Conservation (phyloP, 768 basidiomycete species). For the Inosperma sp. region DNA sequence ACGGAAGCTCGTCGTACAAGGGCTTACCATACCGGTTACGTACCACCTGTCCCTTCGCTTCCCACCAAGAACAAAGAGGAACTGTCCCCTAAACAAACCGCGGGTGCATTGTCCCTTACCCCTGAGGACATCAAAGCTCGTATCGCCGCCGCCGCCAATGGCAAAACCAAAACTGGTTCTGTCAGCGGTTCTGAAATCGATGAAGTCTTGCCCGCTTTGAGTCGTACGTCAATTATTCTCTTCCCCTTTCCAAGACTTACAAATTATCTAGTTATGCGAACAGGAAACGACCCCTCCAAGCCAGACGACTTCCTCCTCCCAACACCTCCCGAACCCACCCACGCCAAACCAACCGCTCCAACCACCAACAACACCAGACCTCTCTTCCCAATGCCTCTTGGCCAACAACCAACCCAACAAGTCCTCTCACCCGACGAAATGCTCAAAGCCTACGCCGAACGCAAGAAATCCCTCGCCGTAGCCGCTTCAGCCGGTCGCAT, state of each 20-base stretch:
- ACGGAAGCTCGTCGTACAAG: conserved; percentile 30
- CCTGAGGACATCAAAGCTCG: conserved; percentile 59
- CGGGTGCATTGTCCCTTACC: conserved; percentile 43
- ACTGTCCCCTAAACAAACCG: conserved; percentile 36
- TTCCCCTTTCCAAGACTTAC: not conserved
- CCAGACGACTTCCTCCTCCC: conserved; percentile 42
- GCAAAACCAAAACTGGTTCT: conserved; percentile 17
- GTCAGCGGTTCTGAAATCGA: conserved; percentile 36
- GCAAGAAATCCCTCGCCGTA: conserved; percentile 16
- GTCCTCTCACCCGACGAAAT: conserved; percentile 68
- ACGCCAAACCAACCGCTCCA: conserved; percentile 6
- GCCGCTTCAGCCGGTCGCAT: conserved; percentile 2
- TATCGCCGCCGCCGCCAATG: conserved; percentile 31
- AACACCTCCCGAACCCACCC: conserved; percentile 20
- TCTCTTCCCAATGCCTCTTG: conserved; percentile 28
- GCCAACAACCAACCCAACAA: no score
- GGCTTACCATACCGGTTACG: conserved; percentile 38
- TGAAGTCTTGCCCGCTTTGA: conserved; percentile 65
- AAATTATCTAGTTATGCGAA: conserved; percentile 62
- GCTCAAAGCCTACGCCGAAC: conserved; percentile 67
- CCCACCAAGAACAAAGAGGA: conserved; percentile 22
- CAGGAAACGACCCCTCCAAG: conserved; percentile 31
- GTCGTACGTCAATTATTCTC: conserved; percentile 41
- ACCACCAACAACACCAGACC: conserved; percentile 25
- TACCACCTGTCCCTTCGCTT: conserved; percentile 41